A percentile compares a stretch with the other conserved stretches of the same genome.
phyloP scores from a whole-genome alignment of 257 asterid genomes.

The Jacaranda mimosifolia region DNA sequence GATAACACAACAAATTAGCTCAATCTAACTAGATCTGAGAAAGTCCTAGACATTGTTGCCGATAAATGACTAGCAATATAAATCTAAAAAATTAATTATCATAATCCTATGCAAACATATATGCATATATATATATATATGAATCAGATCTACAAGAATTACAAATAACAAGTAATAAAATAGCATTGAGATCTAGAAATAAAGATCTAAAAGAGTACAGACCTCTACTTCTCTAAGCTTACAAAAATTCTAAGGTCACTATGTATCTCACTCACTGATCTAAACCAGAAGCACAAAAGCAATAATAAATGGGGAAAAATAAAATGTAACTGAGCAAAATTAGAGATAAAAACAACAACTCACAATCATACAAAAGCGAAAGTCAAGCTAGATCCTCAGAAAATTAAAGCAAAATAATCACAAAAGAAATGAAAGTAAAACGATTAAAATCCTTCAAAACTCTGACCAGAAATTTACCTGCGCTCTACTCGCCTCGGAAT shows the following conservation, averaged over 20 bases:
- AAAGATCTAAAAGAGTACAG: slow-evolving; percentile 31
- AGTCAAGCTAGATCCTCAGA: slow-evolving; percentile 39
- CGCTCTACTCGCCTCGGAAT: slow-evolving; percentile 46
- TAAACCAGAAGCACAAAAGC: slow-evolving; percentile 17
- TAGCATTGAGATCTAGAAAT: slow-evolving; percentile 26
- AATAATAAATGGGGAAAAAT: slow-evolving; percentile 21
- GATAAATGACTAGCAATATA: neutral
- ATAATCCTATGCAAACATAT: neutral
- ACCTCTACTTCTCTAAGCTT: slow-evolving; percentile 21
- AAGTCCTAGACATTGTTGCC: neutral
- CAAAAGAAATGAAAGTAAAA: neutral
- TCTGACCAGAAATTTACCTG: slow-evolving; percentile 39
- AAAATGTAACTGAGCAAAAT: slow-evolving; percentile 19
- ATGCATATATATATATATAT: neutral
- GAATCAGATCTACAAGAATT: slow-evolving; percentile 26
- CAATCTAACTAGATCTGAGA: slow-evolving; percentile 12
- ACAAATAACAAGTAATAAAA: neutral
- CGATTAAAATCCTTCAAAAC: neutral
- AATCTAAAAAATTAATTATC: neutral
- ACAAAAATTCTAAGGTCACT: slow-evolving; percentile 9
- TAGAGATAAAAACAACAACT: neutral
- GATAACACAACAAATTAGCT: neutral
- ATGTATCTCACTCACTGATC: slow-evolving; percentile 28
- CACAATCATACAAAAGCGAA: slow-evolving; percentile 33
- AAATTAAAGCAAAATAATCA: neutral